Conservation (phyloP, 108 stramenopile species). For the Pseudonitzschia pungens region DNA sequence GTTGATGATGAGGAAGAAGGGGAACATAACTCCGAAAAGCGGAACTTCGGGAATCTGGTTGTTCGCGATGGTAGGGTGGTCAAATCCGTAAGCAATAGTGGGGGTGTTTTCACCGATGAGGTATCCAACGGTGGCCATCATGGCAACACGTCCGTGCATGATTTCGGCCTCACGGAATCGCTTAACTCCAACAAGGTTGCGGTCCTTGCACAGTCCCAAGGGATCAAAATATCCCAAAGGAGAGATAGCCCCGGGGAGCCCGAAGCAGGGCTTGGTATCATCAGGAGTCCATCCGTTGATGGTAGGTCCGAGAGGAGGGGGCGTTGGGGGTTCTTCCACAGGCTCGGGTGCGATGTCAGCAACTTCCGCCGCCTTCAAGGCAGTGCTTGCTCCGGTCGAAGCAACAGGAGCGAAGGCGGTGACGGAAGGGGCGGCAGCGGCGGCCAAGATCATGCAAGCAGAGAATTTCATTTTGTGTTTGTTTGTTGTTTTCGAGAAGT, state of each 20-base stretch:
- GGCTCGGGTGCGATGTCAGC: background rate
- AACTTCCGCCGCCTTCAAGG: constrained; percentile 10
- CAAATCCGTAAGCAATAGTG: constrained; percentile 52
- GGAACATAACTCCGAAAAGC: constrained; percentile 44
- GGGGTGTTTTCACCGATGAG: constrained; percentile 53
- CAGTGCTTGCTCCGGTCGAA: background rate
- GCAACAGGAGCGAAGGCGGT: constrained; percentile 22
- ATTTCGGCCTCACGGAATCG: constrained; percentile 69
- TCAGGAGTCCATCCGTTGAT: constrained; percentile 68
- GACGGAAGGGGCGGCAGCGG: constrained; percentile 10
- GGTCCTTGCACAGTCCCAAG: constrained; percentile 44
- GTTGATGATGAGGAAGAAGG: constrained; percentile 50
- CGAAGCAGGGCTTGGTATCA: constrained; percentile 36
- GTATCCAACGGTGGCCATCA: constrained; percentile 62
- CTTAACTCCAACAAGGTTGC: constrained; percentile 47
- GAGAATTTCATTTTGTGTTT: constrained; percentile 19
- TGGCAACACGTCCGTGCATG: constrained; percentile 70
- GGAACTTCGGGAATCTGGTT: constrained; percentile 61
- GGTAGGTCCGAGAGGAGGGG: constrained; percentile 19
- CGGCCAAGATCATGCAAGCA: constrained; percentile 6
- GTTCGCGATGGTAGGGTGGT: constrained; percentile 64
- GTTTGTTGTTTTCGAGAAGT: constrained; percentile 1
- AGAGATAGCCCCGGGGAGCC: constrained; percentile 45
- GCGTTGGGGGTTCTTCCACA: constrained; percentile 12
- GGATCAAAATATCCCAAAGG: constrained; percentile 64